Evolutionary conservation across 2,329 filamentous ascomycete genomes (phyloP).

Genomic region (Coleophoma crateriformis): DNA sequence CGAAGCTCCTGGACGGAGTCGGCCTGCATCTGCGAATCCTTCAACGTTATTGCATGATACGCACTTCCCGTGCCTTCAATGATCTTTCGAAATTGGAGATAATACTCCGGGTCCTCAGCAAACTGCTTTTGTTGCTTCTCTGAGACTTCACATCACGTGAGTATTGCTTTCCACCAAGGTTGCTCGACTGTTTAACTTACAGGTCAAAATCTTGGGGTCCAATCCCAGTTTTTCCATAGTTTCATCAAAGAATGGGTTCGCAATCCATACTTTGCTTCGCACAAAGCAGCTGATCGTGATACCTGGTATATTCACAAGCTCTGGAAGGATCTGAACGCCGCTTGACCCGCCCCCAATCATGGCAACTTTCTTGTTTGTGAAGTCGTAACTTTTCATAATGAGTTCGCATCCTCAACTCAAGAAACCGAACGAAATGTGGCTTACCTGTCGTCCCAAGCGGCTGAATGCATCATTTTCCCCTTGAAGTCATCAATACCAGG

Average conservation of each 20-base stretch:
- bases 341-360: slow-evolving; percentile 48
- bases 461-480: slow-evolving; percentile 36
- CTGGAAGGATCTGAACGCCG: slow-evolving; percentile 46
- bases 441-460: slow-evolving; percentile 40
- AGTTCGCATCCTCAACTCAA: background rate
- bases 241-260: slow-evolving; percentile 38
- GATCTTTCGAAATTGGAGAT: slow-evolving; percentile 35
- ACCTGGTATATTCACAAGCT: slow-evolving; percentile 37
- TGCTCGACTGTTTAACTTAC: slow-evolving; percentile 22
- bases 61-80: slow-evolving; percentile 37
- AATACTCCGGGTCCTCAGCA: slow-evolving; percentile 29
- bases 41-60: slow-evolving; percentile 35
- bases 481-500: slow-evolving; percentile 38
- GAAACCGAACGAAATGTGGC: background rate
- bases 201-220: slow-evolving; percentile 30
- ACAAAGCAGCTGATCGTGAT: slow-evolving; percentile 39
- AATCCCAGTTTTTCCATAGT: slow-evolving; percentile 37
- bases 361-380: slow-evolving; percentile 40
- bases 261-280: slow-evolving; percentile 44
- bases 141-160: slow-evolving; percentile 9
- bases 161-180: background rate
- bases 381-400: slow-evolving; percentile 32
- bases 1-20: slow-evolving; percentile 26
- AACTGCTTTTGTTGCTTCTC: slow-evolving; percentile 32
- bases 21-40: slow-evolving; percentile 29